phyloP scores from a whole-genome alignment of 352 stramenopile genomes.

The Phytophthora syringae region DNA sequence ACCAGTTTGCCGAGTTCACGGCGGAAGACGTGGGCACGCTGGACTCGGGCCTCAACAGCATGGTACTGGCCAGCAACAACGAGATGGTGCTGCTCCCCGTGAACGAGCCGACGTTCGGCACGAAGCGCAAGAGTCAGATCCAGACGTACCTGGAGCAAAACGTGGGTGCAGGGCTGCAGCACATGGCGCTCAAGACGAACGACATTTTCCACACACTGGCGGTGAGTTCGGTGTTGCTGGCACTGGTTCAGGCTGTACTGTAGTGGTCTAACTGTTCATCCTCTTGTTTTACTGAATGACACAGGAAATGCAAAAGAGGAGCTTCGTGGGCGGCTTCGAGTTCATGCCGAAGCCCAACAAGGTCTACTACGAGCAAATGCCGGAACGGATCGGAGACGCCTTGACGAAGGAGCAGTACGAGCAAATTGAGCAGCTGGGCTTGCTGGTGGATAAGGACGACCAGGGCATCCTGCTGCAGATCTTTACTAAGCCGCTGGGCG shows the following conservation, averaged over 20 bases:
- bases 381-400: constrained; percentile 73
- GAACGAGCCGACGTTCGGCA: constrained; percentile 96
- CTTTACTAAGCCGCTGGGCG: constrained; percentile 91
- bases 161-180: constrained; percentile 94
- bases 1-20: constrained; percentile 96
- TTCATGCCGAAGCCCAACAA: constrained; percentile 88
- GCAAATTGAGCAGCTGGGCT: constrained; percentile 91
- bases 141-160: constrained; percentile 97
- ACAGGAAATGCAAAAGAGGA: constrained; percentile 78
- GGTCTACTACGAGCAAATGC: constrained; percentile 93
- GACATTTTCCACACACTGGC: constrained; percentile 96
- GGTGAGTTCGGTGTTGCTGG: constrained; percentile 11
- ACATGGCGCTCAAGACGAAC: constrained; percentile 96
- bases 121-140: constrained; percentile 94
- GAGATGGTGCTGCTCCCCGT: constrained; percentile 94
- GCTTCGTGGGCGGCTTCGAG: constrained; percentile 77
- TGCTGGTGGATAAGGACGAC: constrained; percentile 96
- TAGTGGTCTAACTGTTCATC: constrained; percentile 3
- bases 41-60: constrained; percentile 95
- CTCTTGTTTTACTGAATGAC: neutral
- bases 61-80: constrained; percentile 94
- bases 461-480: constrained; percentile 94
- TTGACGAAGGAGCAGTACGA: constrained; percentile 91
- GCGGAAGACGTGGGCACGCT: constrained; percentile 95
- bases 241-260: neutral